Evolutionary conservation across 2,329 filamentous ascomycete species (phyloP).

Genomic region (Ampelomyces quisqualis): DNA sequence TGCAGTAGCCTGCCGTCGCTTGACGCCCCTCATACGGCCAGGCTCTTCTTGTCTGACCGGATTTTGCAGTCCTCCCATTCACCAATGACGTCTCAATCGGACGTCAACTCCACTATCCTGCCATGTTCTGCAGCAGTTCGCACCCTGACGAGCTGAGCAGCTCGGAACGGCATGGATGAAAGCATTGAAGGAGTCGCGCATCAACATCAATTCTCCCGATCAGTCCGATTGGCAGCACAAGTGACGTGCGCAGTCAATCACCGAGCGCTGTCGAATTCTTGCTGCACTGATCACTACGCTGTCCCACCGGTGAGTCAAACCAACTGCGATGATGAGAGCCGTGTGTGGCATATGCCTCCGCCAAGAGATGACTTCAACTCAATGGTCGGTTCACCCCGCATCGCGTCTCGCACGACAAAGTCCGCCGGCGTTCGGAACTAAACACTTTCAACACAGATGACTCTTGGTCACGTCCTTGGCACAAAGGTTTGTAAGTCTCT

Average conservation of each 20-base stretch:
- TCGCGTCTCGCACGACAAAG: constrained; percentile 13
- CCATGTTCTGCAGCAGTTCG: constrained; percentile 24
- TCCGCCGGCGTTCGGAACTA: constrained; percentile 3
- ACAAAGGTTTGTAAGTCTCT: constrained; percentile 12
- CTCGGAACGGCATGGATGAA: neutral
- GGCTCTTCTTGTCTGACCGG: constrained; percentile 38
- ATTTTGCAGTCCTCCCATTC: constrained; percentile 22
- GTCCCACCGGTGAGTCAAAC: constrained; percentile 18
- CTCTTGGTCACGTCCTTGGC: constrained; percentile 20
- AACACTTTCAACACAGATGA: constrained; percentile 15
- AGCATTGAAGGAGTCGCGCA: neutral
- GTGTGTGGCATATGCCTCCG: constrained; percentile 6
- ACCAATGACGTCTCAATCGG: constrained; percentile 15
- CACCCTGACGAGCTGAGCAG: constrained; percentile 28
- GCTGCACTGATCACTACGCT: neutral
- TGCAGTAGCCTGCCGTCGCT: constrained; percentile 23
- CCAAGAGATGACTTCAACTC: constrained; percentile 23
- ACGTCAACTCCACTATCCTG: constrained; percentile 7
- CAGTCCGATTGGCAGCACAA: neutral
- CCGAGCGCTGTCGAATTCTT: neutral
- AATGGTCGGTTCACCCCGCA: constrained; percentile 23
- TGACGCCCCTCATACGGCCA: constrained; percentile 19
- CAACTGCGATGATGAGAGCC: constrained; percentile 2
- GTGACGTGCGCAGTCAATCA: neutral
- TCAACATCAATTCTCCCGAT: neutral